Base-by-base conservation (phyloP, 257 asterid genomes). In the Nicotiana paniculata region DNA sequence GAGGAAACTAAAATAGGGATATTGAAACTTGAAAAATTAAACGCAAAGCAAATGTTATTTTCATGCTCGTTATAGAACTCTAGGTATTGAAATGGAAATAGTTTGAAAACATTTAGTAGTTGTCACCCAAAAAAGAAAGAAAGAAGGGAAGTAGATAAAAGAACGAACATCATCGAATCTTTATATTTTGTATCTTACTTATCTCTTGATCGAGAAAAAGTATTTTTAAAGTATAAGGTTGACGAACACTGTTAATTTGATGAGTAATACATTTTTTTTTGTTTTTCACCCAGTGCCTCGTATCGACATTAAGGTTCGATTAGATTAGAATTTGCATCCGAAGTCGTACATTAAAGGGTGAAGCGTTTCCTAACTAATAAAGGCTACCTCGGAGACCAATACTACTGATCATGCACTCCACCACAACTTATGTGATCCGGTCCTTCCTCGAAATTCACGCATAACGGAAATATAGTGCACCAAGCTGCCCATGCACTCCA, bases 181-280 rank as follows among this genome's bases (percentile, higher is more conserved):
- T 61, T 21, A 61, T 79, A 79, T 35, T 58, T 79, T 58, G 74
- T 46, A 21, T 79, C 82, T 32, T 39, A 70, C 77, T 70, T 39
- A 39, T 43, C 6, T 43, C 77, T 48, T 15, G 10, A 48, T 74
- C 3, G 61, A 48, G 79, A 13, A 74, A 46, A 43, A 6, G 30
- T 59, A 58, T 79, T 5, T 16, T 59, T 59, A n/a, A 78, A 61
- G 72, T 46, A 21, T 11, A 7, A 51, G 17, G 77, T 7, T 37
- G 74, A 66, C 17, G 39, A 1, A 9, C 75, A 13, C 48, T 18
- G n/a, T 37, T 66, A 43, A 43, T 43, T 43, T 43, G 51, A 43
- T 9, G 51, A 8, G 0, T 37, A 37, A 37, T 37, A 5, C 43
- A 37, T 37, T 32, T 33, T 37, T 37, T 37, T 37, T 5, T 37